phyloP scores from a whole-genome alignment of 176 grass and related monocot genomes.

The Poa pratensis region DNA sequence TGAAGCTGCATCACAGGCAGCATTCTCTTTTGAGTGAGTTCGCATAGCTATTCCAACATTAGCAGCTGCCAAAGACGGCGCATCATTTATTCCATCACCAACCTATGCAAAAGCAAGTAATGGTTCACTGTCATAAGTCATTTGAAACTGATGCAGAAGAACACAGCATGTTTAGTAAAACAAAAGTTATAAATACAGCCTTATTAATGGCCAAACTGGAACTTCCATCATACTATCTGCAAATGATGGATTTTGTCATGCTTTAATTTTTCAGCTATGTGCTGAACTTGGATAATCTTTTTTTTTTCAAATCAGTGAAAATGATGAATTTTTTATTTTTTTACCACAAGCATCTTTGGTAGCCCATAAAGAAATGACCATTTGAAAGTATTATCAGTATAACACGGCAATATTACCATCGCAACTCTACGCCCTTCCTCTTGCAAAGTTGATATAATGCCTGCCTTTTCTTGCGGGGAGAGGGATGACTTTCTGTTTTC shows the following conservation, averaged over 20 bases:
- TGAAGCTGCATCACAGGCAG: conserved; percentile 90
- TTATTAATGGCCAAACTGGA: neutral
- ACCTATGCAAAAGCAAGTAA: conserved; percentile 58
- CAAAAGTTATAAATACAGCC: neutral
- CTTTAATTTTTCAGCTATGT: conserved; percentile 9
- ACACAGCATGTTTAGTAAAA: neutral
- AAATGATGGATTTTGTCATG: neutral
- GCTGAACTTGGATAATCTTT: neutral
- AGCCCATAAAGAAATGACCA: neutral
- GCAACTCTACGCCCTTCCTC: conserved; percentile 70
- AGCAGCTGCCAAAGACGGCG: conserved; percentile 85
- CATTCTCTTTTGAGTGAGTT: conserved; percentile 84
- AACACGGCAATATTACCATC: conserved; percentile 64
- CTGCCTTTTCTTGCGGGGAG: conserved; percentile 83
- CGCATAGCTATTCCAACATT: conserved; percentile 91
- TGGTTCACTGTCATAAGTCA: neutral
- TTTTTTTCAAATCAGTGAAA: neutral
- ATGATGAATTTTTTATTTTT: neutral
- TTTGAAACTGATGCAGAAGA: neutral
- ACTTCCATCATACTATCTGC: neutral
- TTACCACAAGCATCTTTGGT: neutral
- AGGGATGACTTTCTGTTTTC: conserved; percentile 67
- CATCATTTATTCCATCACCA: conserved; percentile 97
- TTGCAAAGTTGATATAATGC: conserved; percentile 80
- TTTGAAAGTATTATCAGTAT: neutral